Evolutionary conservation across 2,329 filamentous ascomycete genomes (phyloP).

Genomic region (Trichoderma semiorbis): DNA sequence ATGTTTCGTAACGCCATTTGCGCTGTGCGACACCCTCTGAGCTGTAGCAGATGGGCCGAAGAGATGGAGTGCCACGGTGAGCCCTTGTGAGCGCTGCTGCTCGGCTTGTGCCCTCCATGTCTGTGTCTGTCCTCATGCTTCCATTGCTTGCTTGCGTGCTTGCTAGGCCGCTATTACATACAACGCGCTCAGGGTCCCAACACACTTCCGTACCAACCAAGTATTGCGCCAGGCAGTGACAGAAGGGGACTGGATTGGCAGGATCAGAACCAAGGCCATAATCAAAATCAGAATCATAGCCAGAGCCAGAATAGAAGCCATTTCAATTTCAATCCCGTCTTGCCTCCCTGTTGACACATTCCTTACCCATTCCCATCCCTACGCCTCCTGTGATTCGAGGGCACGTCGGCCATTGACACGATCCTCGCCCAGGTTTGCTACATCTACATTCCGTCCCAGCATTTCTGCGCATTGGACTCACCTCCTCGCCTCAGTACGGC

Average conservation of each 20-base stretch:
- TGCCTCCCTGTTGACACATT: constrained; percentile 28
- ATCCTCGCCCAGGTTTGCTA: constrained; percentile 15
- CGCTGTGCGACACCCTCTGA: not conserved
- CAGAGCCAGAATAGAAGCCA: not conserved
- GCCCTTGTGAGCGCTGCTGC: not conserved
- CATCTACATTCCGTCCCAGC: constrained; percentile 17
- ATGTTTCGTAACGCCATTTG: constrained; percentile 1
- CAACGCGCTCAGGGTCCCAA: not conserved
- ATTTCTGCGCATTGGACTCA: constrained; percentile 9
- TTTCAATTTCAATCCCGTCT: not conserved
- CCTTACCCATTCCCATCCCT: constrained; percentile 31
- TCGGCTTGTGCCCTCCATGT: not conserved
- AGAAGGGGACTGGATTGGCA: not conserved
- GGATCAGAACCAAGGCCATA: not conserved
- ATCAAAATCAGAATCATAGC: not conserved
- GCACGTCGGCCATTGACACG: constrained; percentile 17
- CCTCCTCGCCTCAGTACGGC: constrained; percentile 9
- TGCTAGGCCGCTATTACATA: not conserved
- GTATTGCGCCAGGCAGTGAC: not conserved
- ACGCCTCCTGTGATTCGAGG: constrained; percentile 23
- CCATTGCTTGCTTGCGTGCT: not conserved
- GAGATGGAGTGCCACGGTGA: not conserved
- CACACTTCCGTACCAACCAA: not conserved
- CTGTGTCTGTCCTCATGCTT: not conserved
- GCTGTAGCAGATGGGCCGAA: not conserved